Evolutionary conservation across 805 yeast genomes (phyloP).

Genomic region (Barnettozyma californica): DNA sequence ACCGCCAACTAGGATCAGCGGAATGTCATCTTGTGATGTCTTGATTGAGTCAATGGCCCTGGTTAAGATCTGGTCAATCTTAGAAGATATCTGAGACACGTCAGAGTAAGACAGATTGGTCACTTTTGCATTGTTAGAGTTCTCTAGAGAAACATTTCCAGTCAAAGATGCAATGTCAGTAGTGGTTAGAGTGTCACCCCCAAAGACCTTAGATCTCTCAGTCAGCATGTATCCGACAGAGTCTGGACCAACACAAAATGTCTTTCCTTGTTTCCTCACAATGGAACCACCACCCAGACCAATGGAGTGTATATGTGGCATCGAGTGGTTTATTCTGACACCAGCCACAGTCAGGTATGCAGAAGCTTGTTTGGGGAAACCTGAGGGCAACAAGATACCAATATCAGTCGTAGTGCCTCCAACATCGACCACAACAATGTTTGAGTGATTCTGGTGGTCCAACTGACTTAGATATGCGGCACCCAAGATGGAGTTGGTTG

Average conservation of each 20-base stretch:
- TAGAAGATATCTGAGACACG: constrained; percentile 18
- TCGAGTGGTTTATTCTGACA: constrained; percentile 43
- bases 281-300: constrained; percentile 49
- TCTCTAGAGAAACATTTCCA: constrained; percentile 7
- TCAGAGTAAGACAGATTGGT: background rate
- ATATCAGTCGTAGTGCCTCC: constrained; percentile 50
- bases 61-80: constrained; percentile 11
- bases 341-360: constrained; percentile 41
- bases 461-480: constrained; percentile 36
- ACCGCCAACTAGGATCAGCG: constrained; percentile 44
- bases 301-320: constrained; percentile 46
- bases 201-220: constrained; percentile 34
- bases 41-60: constrained; percentile 39
- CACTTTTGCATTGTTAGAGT: background rate
- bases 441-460: constrained; percentile 20
- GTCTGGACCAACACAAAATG: constrained; percentile 40
- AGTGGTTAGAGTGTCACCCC: constrained; percentile 37
- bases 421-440: constrained; percentile 39
- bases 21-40: constrained; percentile 38
- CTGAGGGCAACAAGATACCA: constrained; percentile 39
- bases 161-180: constrained; percentile 32
- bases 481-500: constrained; percentile 44
- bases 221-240: constrained; percentile 37
- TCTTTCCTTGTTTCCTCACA: constrained; percentile 27
- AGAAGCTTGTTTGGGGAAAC: constrained; percentile 43